Conservation (phyloP, 2,329 filamentous ascomycete species). For the Aspergillus pseudotamarii region DNA sequence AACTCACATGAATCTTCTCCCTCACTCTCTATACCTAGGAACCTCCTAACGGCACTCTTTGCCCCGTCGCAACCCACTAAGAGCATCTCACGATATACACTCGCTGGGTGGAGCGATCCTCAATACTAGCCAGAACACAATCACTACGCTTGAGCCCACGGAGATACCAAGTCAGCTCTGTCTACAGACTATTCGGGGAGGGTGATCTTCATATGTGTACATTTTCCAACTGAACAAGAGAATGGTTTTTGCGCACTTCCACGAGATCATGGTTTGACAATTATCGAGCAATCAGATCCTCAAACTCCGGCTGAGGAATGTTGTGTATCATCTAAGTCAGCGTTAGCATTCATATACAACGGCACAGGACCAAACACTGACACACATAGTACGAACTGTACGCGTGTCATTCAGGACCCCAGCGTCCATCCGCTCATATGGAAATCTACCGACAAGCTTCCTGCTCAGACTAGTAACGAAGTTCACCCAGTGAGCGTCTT, state of each 20-base stretch:
- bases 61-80: slow-evolving; percentile 44
- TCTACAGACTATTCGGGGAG: not conserved
- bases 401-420: slow-evolving; percentile 40
- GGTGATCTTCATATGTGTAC: slow-evolving; percentile 20
- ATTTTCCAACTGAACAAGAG: slow-evolving; percentile 39
- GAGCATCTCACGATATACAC: slow-evolving; percentile 33
- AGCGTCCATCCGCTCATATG: slow-evolving; percentile 29
- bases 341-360: slow-evolving; percentile 4
- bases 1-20: slow-evolving; percentile 47
- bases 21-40: slow-evolving; percentile 41
- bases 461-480: slow-evolving; percentile 44
- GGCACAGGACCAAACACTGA: not conserved
- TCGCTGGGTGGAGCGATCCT: slow-evolving; percentile 29
- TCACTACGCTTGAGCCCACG: slow-evolving; percentile 20
- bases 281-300: slow-evolving; percentile 35
- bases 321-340: slow-evolving; percentile 45
- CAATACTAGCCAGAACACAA: slow-evolving; percentile 31
- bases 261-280: slow-evolving; percentile 23
- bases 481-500: slow-evolving; percentile 46
- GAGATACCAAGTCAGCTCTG: not conserved
- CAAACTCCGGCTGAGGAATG: slow-evolving; percentile 46
- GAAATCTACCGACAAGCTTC: slow-evolving; percentile 39
- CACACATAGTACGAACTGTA: slow-evolving; percentile 18
- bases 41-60: slow-evolving; percentile 32
- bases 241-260: slow-evolving; percentile 23